These are phyloP conservation scores for Vinca major DNA, from an alignment of 305 asterid species.

Conservation along the genomic window DNA sequence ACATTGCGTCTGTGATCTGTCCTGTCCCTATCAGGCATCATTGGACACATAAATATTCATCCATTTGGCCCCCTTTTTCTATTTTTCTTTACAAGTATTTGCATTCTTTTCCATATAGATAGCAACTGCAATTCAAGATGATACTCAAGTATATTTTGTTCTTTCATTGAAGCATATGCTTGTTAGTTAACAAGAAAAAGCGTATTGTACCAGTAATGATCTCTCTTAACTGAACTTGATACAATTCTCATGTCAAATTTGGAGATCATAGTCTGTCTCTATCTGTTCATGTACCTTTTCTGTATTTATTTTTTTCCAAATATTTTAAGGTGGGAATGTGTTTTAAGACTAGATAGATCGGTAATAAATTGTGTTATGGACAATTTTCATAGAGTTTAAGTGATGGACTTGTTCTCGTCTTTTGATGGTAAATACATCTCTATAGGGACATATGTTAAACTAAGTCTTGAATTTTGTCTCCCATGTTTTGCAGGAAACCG, in stretches of 20 bases:
- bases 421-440: not conserved
- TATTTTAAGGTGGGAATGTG: not conserved
- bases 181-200: not conserved
- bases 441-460: not conserved
- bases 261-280: not conserved
- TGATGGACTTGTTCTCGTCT: not conserved
- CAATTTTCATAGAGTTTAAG: not conserved
- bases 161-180: not conserved
- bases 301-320: not conserved
- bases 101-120: not conserved
- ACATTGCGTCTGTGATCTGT: no score
- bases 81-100: not conserved
- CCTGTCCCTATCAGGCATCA: no score
- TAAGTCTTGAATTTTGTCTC: not conserved
- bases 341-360: not conserved
- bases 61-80: not conserved
- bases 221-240: not conserved
- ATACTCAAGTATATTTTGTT: not conserved
- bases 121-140: not conserved
- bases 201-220: not conserved
- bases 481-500: slow-evolving; percentile 57
- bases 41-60: no score
- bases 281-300: not conserved
- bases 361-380: not conserved
- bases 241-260: not conserved